Evolutionary conservation across 805 yeast species (phyloP).

Genomic region (Saccharomycopsis olivae): DNA sequence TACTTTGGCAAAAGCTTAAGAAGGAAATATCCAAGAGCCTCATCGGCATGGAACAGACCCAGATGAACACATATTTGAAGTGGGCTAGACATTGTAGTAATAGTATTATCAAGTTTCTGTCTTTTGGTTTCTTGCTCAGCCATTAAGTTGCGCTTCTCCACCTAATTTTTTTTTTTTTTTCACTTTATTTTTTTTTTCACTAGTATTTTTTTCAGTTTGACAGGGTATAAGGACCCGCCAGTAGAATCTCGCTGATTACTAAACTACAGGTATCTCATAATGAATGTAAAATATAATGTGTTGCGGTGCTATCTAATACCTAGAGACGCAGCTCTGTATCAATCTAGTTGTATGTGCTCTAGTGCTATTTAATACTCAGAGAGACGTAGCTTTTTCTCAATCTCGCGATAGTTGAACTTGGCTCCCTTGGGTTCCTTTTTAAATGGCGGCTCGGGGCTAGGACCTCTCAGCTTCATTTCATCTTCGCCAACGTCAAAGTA

Average conservation of each 20-base stretch:
- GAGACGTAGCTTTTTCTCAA: slow-evolving; percentile 9
- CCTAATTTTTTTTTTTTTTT: too few relatives aligned
- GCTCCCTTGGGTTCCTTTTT: not conserved
- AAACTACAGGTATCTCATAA: too few relatives aligned
- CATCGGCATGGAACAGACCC: slow-evolving; percentile 96
- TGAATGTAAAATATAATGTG: too few relatives aligned
- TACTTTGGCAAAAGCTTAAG: slow-evolving; percentile 61
- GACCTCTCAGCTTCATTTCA: slow-evolving; percentile 42
- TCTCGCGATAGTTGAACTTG: slow-evolving; percentile 1
- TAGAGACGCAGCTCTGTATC: too few relatives aligned
- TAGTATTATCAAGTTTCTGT: not conserved
- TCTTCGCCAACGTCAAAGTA: slow-evolving; percentile 66
- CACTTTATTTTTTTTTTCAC: too few relatives aligned
- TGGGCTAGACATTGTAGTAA: slow-evolving; percentile 18
- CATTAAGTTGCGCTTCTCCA: too few relatives aligned
- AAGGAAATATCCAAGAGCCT: slow-evolving; percentile 86
- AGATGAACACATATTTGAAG: slow-evolving; percentile 74
- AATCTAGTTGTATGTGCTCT: too few relatives aligned
- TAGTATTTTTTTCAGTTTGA: too few relatives aligned
- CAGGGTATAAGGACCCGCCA: too few relatives aligned
- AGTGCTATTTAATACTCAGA: slow-evolving; percentile 14
- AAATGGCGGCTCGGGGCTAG: slow-evolving; percentile 11
- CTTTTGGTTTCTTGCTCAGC: not conserved
- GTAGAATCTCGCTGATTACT: too few relatives aligned
- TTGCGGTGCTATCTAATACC: too few relatives aligned